Evolutionary conservation across 306 rosid genomes (phyloP).

Genomic region (Begonia masoniana): DNA sequence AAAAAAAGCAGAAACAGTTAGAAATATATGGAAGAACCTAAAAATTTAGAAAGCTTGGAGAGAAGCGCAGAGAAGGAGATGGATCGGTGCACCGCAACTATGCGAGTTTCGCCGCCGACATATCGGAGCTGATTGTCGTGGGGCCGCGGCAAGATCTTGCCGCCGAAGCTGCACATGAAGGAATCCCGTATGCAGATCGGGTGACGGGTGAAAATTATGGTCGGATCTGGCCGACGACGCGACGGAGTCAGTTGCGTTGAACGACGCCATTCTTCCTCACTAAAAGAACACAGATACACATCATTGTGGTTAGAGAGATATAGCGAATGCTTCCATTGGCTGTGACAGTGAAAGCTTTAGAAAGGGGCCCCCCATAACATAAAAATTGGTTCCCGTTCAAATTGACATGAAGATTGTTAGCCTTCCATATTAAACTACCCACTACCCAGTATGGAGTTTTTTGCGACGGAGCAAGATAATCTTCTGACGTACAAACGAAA

Average conservation of each 20-base stretch:
- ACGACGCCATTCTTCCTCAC: slow-evolving; percentile 34
- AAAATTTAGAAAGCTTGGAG: slow-evolving; percentile 61
- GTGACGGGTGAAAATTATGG: slow-evolving; percentile 7
- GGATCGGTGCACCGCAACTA: slow-evolving; percentile 61
- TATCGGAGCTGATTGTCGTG: slow-evolving; percentile 89
- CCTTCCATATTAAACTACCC: too few species aligned
- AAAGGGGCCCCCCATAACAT: too few species aligned
- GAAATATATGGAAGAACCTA: slow-evolving; percentile 20
- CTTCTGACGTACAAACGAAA: too few species aligned
- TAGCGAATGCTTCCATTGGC: too few species aligned
- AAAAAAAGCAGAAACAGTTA: not conserved
- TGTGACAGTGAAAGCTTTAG: too few species aligned
- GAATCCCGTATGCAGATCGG: slow-evolving; percentile 31
- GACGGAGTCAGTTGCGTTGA: slow-evolving; percentile 41
- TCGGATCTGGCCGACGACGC: slow-evolving; percentile 75
- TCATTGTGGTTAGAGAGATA: too few species aligned
- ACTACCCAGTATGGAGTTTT: too few species aligned
- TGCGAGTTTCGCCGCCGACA: slow-evolving; percentile 91
- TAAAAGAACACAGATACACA: too few species aligned
- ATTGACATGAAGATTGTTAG: too few species aligned
- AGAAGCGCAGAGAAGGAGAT: slow-evolving; percentile 49
- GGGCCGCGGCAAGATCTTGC: slow-evolving; percentile 77
- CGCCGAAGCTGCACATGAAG: slow-evolving; percentile 98
- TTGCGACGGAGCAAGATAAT: too few species aligned
- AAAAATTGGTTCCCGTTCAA: too few species aligned